Conservation (phyloP, 208 protist genomes). For the Leishmania major region DNA sequence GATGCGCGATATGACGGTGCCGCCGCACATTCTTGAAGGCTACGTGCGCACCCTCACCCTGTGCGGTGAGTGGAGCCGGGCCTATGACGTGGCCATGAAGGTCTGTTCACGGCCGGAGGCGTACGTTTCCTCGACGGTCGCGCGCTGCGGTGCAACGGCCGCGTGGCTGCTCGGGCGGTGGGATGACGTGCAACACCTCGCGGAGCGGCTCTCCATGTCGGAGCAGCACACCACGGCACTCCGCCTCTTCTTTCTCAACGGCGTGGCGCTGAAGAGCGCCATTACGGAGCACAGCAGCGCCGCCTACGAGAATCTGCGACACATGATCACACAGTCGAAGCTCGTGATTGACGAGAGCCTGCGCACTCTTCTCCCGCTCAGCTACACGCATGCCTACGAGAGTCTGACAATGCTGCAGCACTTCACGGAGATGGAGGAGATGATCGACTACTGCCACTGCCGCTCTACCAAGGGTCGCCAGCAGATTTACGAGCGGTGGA, state of each 20-base stretch:
- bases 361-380: constrained; percentile 85
- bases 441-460: constrained; percentile 87
- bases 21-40: constrained; percentile 54
- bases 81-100: constrained; percentile 58
- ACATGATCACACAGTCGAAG: constrained; percentile 67
- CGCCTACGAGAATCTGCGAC: constrained; percentile 46
- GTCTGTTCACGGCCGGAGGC: constrained; percentile 37
- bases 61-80: constrained; percentile 84
- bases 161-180: constrained; percentile 86
- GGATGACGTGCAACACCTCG: constrained; percentile 78
- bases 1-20: constrained; percentile 37
- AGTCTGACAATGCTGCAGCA: constrained; percentile 97
- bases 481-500: constrained; percentile 81
- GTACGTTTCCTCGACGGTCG: constrained; percentile 62
- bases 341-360: constrained; percentile 85
- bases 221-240: constrained; percentile 69
- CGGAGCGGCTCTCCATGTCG: constrained; percentile 66
- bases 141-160: constrained; percentile 77
- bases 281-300: constrained; percentile 35
- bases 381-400: constrained; percentile 95
- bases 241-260: constrained; percentile 82
- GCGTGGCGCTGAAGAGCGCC: constrained; percentile 49
- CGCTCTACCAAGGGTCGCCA: constrained; percentile 53
- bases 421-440: constrained; percentile 99
- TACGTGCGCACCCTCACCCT: constrained; percentile 90